Base-by-base conservation (phyloP, 305 asterid genomes). In the Fraxinus nigra region DNA sequence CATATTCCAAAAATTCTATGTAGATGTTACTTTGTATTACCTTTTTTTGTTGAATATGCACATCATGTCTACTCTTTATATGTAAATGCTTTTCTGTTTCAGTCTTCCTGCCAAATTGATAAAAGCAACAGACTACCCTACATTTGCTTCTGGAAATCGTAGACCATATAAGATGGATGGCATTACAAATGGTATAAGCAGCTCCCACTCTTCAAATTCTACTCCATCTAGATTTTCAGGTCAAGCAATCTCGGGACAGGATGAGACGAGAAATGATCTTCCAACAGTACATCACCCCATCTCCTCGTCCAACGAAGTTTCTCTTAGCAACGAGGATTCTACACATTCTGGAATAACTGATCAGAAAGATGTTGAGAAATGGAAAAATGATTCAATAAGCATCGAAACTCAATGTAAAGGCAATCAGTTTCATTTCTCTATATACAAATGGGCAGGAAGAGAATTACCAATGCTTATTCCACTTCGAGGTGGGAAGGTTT, bases 361-460 rank as follows among this genome's bases (percentile, higher is more conserved):
- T 81, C 80, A 75, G 33, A 86, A 80, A 70, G 91, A 78, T 40
- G 84, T 48, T 33, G 82, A 85, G 5, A 73, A 73, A 74, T 22
- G 51, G 84, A 80, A 84, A 30, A 87, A 73, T 79, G 82, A 75
- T 0, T 63, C 78, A 18, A 79, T 76, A 77, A 82, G 73, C 33
- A 38, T 34, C 28, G 89, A 88, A 35, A 77, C 79, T 79, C 72
- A 77, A 46, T 70, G 56, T 16, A 59, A 75, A 63, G 87, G 79
- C 35, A 80, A 83, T 80, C 90, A 86, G 80, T 95, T 95, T 79
- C 99, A 95, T 81, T 95, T 94, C 91, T 95, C 99, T 10, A 93
- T 95, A 78, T 94, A 94, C 85, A 94, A 92, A 85, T 95, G 98
- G 99, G 93, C 92, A 24, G 97, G 92, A 51, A 81, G 80, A 59